A percentile compares a stretch with the other conserved stretches of the same genome.
Conservation (phyloP, 1,284 basidiomycete species). For the Tilletiopsis washingtonensis region DNA sequence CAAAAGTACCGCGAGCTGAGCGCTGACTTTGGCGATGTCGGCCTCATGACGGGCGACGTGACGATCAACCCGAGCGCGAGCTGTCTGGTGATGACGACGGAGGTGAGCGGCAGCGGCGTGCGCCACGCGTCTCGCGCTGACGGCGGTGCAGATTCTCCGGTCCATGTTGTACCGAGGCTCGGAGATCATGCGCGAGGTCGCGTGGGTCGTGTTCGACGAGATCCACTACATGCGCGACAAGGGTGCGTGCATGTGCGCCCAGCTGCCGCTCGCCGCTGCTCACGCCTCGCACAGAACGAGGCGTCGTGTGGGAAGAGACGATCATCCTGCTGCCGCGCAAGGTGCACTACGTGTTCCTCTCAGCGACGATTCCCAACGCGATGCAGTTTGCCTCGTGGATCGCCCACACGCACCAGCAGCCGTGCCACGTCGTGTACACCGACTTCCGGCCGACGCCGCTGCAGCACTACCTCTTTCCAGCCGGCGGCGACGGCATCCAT, state of each 20-base stretch:
- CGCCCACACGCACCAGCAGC: slow-evolving; percentile 90
- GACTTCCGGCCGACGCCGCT: slow-evolving; percentile 96
- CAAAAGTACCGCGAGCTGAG: slow-evolving; percentile 99
- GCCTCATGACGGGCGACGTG: slow-evolving; percentile 99
- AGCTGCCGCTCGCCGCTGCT: not conserved
- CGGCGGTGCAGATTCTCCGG: slow-evolving; percentile 90
- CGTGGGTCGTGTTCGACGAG: slow-evolving; percentile 99
- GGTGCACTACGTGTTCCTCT: slow-evolving; percentile 96
- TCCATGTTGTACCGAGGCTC: slow-evolving; percentile 99
- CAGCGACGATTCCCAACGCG: slow-evolving; percentile 98
- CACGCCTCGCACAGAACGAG: no score
- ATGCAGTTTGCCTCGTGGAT: slow-evolving; percentile 99
- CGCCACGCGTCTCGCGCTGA: no score
- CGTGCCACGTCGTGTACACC: slow-evolving; percentile 98
- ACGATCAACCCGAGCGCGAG: slow-evolving; percentile 96
- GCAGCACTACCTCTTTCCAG: slow-evolving; percentile 96
- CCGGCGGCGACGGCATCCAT: slow-evolving; percentile 92
- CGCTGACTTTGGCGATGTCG: slow-evolving; percentile 93
- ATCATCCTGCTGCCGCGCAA: slow-evolving; percentile 93
- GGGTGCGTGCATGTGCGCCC: slow-evolving; percentile 37
- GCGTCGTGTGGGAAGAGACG: slow-evolving; percentile 65
- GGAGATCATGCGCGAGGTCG: slow-evolving; percentile 98
- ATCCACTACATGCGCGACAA: slow-evolving; percentile 99
- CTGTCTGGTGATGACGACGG: slow-evolving; percentile 98
- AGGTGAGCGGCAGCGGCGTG: no score